phyloP scores from a whole-genome alignment of 2,329 filamentous ascomycete genomes.

The Apiospora marii region DNA sequence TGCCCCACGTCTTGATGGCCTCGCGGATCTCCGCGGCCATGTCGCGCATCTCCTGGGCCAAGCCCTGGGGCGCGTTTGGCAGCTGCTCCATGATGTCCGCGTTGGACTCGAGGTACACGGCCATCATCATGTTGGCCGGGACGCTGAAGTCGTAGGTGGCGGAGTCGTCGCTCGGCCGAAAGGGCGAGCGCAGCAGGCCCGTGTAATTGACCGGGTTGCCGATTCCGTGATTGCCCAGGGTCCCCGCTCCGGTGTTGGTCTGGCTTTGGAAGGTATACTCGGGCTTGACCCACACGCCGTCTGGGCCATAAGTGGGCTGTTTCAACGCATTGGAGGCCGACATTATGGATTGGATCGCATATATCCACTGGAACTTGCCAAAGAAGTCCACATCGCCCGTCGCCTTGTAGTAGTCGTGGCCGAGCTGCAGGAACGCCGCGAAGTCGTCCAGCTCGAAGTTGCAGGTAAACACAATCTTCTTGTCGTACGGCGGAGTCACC shows the following conservation, averaged over 20 bases:
- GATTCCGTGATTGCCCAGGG: conserved; percentile 70
- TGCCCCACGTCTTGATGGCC: conserved; percentile 64
- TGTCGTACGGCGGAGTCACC: conserved; percentile 70
- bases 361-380: conserved; percentile 71
- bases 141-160: conserved; percentile 81
- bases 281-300: conserved; percentile 59
- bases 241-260: conserved; percentile 75
- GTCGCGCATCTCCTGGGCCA: conserved; percentile 55
- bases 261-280: conserved; percentile 75
- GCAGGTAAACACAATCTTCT: conserved; percentile 78
- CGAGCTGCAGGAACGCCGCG: conserved; percentile 76
- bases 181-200: conserved; percentile 79
- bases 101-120: conserved; percentile 57
- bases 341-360: conserved; percentile 67
- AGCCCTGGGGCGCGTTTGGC: conserved; percentile 42
- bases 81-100: conserved; percentile 44
- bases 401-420: conserved; percentile 74
- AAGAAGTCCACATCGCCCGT: conserved; percentile 74
- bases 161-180: conserved; percentile 81
- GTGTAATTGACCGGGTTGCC: conserved; percentile 76
- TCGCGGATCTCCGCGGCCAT: conserved; percentile 67
- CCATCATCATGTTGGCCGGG: conserved; percentile 78
- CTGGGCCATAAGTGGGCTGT: conserved; percentile 68
- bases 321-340: conserved; percentile 69
- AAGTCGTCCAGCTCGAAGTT: conserved; percentile 87